Conservation (phyloP, 2,329 filamentous ascomycete species). For the Diaporthe citriasiana region DNA sequence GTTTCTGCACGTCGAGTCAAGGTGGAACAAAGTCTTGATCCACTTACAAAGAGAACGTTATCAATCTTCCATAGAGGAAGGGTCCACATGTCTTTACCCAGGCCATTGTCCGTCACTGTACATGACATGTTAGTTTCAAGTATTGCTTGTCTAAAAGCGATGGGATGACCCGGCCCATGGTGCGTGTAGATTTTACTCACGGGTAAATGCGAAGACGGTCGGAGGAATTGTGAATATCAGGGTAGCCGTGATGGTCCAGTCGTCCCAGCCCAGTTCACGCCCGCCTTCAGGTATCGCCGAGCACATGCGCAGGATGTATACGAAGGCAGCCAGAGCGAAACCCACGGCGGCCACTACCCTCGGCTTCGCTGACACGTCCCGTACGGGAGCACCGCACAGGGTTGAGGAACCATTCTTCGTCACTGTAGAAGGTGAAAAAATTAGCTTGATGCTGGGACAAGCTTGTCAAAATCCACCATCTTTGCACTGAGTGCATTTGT, state of each 20-base stretch:
- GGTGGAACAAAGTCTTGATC: too few relatives aligned
- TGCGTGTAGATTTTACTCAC: background rate
- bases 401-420: constrained; percentile 27
- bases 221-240: constrained; percentile 3
- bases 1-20: background rate
- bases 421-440: background rate
- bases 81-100: constrained; percentile 28
- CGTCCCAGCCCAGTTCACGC: constrained; percentile 14
- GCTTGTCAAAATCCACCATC: too few relatives aligned
- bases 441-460: background rate
- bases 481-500: background rate
- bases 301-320: constrained; percentile 23
- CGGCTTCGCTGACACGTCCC: background rate
- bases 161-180: too few relatives aligned
- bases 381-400: background rate
- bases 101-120: constrained; percentile 4
- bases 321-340: background rate
- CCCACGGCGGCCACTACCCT: constrained; percentile 14
- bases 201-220: constrained; percentile 4
- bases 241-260: constrained; percentile 24
- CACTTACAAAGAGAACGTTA: constrained; percentile 23
- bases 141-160: accelerated
- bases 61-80: constrained; percentile 14
- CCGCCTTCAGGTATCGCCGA: background rate
- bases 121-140: background rate